Evolutionary conservation across 2,329 filamentous ascomycete species (phyloP).

Genomic region (Eutypella sp.): DNA sequence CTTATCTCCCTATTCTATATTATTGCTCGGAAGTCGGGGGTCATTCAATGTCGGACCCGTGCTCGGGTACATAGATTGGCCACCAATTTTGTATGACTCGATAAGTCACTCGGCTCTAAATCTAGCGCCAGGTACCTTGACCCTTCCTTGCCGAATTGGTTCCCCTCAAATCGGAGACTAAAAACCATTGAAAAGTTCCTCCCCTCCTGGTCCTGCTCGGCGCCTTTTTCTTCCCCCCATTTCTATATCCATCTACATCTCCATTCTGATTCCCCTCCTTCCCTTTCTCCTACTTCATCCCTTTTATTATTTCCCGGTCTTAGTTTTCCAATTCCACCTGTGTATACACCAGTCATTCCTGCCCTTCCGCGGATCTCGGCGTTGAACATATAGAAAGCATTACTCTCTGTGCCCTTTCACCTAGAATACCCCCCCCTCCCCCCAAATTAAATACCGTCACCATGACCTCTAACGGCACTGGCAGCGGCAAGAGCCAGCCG

Average conservation of each 20-base stretch:
- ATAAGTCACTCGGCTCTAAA: neutral
- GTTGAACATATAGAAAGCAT: no score
- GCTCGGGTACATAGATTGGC: neutral
- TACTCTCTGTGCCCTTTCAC: no score
- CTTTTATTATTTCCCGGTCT: neutral
- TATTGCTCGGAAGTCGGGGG: no score
- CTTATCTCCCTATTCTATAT: no score
- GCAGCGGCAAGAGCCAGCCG: slow-evolving; percentile 35
- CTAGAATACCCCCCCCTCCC: slow-evolving; percentile 12
- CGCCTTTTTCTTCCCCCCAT: neutral
- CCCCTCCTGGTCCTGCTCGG: neutral
- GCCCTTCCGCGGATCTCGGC: no score
- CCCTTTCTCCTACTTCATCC: neutral
- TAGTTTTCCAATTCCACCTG: no score
- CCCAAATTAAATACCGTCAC: slow-evolving; percentile 38
- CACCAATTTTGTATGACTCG: neutral
- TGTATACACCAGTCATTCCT: neutral
- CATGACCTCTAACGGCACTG: slow-evolving; percentile 54
- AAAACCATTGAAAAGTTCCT: neutral
- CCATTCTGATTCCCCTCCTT: neutral
- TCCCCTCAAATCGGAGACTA: neutral
- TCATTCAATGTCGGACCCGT: no score
- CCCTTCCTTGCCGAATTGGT: neutral
- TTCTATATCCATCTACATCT: neutral
- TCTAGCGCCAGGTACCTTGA: neutral